Percentiles rank a stretch among this genome's conserved stretches.
Evolutionary conservation across 2,329 filamentous ascomycete genomes (phyloP).

Genomic region (Pyrenophora seminiperda): DNA sequence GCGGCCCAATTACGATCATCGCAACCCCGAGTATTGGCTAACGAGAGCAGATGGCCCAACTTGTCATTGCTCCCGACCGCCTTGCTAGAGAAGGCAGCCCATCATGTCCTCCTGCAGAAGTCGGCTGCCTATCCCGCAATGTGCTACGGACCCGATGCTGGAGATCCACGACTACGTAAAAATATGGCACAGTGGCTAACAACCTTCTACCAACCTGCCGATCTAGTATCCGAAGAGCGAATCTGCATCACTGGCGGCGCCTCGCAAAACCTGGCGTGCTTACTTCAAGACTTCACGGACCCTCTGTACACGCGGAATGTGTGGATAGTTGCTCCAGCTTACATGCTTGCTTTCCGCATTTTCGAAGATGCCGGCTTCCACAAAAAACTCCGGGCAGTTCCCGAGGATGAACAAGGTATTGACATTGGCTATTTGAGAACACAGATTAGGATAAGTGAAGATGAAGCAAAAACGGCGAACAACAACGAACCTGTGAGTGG

Average conservation of each 20-base stretch:
- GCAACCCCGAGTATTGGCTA: conserved; percentile 18
- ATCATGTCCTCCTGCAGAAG: conserved; percentile 65
- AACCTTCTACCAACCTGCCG: conserved; percentile 60
- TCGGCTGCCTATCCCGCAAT: conserved; percentile 67
- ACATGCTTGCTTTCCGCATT: conserved; percentile 83
- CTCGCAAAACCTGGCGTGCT: conserved; percentile 77
- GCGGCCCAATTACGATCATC: conserved; percentile 19
- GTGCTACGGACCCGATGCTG: conserved; percentile 78
- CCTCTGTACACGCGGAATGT: conserved; percentile 73
- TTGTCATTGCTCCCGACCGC: conserved; percentile 67
- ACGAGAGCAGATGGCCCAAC: conserved; percentile 66
- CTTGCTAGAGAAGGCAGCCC: conserved; percentile 65
- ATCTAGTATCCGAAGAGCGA: conserved; percentile 58
- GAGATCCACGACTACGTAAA: conserved; percentile 61
- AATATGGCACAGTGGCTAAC: conserved; percentile 74
- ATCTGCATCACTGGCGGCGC: conserved; percentile 86
- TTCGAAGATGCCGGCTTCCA: conserved; percentile 80
- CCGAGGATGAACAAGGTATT: conserved; percentile 78
- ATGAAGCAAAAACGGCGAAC: conserved; percentile 43
- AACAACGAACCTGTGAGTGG: conserved; percentile 53
- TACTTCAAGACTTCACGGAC: conserved; percentile 82
- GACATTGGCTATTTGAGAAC: conserved; percentile 66
- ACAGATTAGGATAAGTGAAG: conserved; percentile 58
- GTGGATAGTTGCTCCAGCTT: conserved; percentile 82
- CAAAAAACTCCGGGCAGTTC: conserved; percentile 68